phyloP scores from a whole-genome alignment of 352 stramenopile species.

The Globisporangium acanthophoron region DNA sequence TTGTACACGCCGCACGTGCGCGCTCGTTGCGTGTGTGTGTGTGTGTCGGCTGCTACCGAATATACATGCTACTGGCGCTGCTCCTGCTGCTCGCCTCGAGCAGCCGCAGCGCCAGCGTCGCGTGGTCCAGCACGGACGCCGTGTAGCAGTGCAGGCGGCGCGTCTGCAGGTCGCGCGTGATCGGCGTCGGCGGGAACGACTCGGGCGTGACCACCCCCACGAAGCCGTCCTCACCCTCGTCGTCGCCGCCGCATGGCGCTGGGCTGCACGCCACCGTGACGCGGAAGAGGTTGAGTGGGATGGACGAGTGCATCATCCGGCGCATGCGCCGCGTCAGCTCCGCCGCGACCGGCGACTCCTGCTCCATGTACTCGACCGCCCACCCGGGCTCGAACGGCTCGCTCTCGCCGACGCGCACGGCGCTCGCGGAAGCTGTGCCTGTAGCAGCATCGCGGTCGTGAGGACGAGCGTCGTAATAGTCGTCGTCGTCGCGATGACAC shows the following conservation, averaged over 20 bases:
- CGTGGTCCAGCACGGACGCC: conserved; percentile 65
- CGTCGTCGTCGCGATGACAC: conserved; percentile 5
- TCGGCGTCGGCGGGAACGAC: conserved; percentile 77
- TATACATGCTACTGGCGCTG: not conserved
- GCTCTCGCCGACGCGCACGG: not conserved
- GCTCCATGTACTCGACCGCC: conserved; percentile 78
- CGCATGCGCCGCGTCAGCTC: conserved; percentile 65
- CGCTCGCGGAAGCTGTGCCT: too few relatives aligned
- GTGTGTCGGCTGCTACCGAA: conserved; percentile 4
- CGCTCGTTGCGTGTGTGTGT: not conserved
- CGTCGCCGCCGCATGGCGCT: conserved; percentile 10
- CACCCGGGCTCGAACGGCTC: conserved; percentile 51
- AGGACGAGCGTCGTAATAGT: too few relatives aligned
- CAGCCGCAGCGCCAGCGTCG: conserved; percentile 56
- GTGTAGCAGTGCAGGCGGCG: conserved; percentile 72
- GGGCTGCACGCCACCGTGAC: conserved; percentile 45
- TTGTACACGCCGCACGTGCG: not conserved
- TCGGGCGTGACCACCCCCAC: conserved; percentile 58
- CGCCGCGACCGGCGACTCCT: conserved; percentile 51
- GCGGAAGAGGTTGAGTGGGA: conserved; percentile 74
- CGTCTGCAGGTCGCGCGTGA: conserved; percentile 72
- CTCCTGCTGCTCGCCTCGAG: conserved; percentile 31
- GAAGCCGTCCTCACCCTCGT: conserved; percentile 21
- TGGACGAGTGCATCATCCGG: conserved; percentile 76
- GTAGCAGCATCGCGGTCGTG: not conserved